A percentile compares a stretch with the other conserved stretches of the same genome.
Evolutionary conservation across 2,329 filamentous ascomycete species (phyloP).

Genomic region (Periglandula ipomoeae): DNA sequence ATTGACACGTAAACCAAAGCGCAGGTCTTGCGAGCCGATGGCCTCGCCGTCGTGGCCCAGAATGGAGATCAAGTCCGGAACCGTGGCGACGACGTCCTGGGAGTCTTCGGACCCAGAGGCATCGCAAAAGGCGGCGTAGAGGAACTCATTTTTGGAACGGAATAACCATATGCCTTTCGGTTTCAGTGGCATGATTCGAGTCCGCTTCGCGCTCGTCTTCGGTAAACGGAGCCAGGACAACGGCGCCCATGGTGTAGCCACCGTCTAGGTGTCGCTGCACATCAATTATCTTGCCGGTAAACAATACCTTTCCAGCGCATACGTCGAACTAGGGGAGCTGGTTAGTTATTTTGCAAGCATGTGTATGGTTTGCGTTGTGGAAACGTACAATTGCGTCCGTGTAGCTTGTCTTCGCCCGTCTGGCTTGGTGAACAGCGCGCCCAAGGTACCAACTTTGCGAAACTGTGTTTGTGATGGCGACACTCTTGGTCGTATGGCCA

Average conservation of each 20-base stretch:
- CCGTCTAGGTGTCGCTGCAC: slow-evolving; percentile 28
- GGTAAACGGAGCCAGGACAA: slow-evolving; percentile 22
- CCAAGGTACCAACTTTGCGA: slow-evolving; percentile 27
- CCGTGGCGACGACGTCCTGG: slow-evolving; percentile 24
- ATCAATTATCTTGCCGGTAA: slow-evolving; percentile 30
- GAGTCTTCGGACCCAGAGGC: slow-evolving; percentile 19
- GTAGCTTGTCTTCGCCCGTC: slow-evolving; percentile 18
- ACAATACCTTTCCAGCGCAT: slow-evolving; percentile 26
- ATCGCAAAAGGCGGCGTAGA: slow-evolving; percentile 27
- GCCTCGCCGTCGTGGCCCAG: slow-evolving; percentile 36
- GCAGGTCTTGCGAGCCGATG: slow-evolving; percentile 38
- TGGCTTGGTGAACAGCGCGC: slow-evolving; percentile 21
- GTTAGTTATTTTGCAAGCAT: too few relatives aligned
- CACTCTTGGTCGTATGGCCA: slow-evolving; percentile 11
- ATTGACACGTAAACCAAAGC: slow-evolving; percentile 40
- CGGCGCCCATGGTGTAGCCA: slow-evolving; percentile 32
- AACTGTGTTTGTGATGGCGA: slow-evolving; percentile 17
- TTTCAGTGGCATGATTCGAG: slow-evolving; percentile 10
- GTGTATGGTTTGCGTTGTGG: not conserved
- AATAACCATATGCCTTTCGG: slow-evolving; percentile 25
- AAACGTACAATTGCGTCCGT: slow-evolving; percentile 19
- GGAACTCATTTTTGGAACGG: slow-evolving; percentile 34
- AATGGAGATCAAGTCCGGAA: slow-evolving; percentile 28
- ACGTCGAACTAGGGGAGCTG: slow-evolving; percentile 18
- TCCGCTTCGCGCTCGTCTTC: slow-evolving; percentile 21